Evolutionary conservation across 169 alveolate genomes (phyloP).

Genomic region (Cryptosporidium felis): DNA sequence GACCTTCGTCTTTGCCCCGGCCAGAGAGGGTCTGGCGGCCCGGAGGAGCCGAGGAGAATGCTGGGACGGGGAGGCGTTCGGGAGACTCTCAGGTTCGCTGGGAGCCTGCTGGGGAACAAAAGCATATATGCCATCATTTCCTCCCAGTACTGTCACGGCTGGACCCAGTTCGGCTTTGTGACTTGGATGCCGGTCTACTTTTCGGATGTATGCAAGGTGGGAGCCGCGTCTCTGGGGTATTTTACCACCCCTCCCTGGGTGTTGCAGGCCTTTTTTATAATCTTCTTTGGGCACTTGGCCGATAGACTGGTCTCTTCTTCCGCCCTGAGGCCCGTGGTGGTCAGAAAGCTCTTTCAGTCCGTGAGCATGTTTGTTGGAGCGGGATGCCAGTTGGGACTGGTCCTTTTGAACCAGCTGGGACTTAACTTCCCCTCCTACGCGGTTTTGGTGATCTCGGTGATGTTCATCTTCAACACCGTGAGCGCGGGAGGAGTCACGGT

Average conservation of each 20-base stretch:
- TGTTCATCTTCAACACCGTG: constrained; percentile 63
- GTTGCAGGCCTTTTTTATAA: constrained; percentile 43
- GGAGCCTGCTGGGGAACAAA: background rate
- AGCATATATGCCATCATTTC: constrained; percentile 33
- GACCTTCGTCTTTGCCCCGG: no score
- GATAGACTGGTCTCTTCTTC: constrained; percentile 14
- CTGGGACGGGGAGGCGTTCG: background rate
- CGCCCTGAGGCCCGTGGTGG: background rate
- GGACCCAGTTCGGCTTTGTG: constrained; percentile 69
- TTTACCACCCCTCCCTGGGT: constrained; percentile 70
- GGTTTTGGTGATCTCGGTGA: constrained; percentile 26
- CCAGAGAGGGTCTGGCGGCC: no score
- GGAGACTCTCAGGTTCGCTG: background rate
- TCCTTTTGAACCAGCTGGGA: background rate
- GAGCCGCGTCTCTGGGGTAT: constrained; percentile 18
- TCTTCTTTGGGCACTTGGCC: constrained; percentile 37
- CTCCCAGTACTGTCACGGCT: constrained; percentile 66
- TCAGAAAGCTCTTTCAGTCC: constrained; percentile 48
- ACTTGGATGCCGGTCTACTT: constrained; percentile 68
- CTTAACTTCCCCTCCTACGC: constrained; percentile 20
- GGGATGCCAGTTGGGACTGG: constrained; percentile 5
- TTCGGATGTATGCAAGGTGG: constrained; percentile 36
- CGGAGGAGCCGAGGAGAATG: background rate
- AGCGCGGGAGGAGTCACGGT: constrained; percentile 71
- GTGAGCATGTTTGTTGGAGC: constrained; percentile 58